Evolutionary conservation across 768 basidiomycete genomes (phyloP).

Genomic region (Asterophora lycoperdoides): DNA sequence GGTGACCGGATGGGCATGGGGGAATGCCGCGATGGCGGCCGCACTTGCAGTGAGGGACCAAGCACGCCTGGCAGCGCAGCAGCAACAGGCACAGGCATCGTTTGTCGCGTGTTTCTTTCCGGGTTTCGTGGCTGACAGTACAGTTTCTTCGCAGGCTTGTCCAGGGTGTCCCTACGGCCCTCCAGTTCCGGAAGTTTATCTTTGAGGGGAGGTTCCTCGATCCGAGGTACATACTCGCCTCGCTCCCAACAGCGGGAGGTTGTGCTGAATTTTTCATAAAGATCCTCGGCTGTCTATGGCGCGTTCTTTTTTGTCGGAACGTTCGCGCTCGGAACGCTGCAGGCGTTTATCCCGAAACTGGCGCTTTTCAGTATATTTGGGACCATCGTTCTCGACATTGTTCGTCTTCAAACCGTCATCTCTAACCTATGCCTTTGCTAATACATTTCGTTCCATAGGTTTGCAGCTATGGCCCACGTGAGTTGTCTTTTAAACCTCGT

Average conservation of each 20-base stretch:
- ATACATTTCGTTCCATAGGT: slow-evolving; percentile 22
- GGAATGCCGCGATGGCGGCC: slow-evolving; percentile 40
- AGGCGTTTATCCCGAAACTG: slow-evolving; percentile 38
- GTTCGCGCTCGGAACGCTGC: slow-evolving; percentile 33
- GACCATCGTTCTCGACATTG: slow-evolving; percentile 40
- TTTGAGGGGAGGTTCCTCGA: slow-evolving; percentile 41
- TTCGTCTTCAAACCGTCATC: slow-evolving; percentile 10
- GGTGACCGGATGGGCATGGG: slow-evolving; percentile 46
- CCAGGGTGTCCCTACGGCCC: slow-evolving; percentile 20
- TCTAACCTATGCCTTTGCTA: background rate
- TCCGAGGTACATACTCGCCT: slow-evolving; percentile 35
- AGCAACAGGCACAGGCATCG: slow-evolving; percentile 32
- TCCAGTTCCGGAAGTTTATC: slow-evolving; percentile 30
- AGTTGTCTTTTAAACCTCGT: slow-evolving; percentile 1
- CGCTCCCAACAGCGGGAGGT: slow-evolving; percentile 37
- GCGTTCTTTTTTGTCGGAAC: slow-evolving; percentile 41
- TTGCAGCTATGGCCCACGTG: slow-evolving; percentile 35
- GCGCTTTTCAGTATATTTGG: slow-evolving; percentile 39
- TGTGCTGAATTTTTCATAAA: slow-evolving; percentile 16
- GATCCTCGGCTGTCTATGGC: slow-evolving; percentile 38
- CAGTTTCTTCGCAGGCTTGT: slow-evolving; percentile 18
- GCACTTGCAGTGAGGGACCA: slow-evolving; percentile 33
- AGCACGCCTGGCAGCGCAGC: slow-evolving; percentile 30
- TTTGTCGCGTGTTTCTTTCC: slow-evolving; percentile 17
- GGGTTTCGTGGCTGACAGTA: background rate